Evolutionary conservation across 192 early-diverging fungal species (phyloP), one percentile per base, ranked within the genome.

Genomic region (Coemansia sp.): DNA sequence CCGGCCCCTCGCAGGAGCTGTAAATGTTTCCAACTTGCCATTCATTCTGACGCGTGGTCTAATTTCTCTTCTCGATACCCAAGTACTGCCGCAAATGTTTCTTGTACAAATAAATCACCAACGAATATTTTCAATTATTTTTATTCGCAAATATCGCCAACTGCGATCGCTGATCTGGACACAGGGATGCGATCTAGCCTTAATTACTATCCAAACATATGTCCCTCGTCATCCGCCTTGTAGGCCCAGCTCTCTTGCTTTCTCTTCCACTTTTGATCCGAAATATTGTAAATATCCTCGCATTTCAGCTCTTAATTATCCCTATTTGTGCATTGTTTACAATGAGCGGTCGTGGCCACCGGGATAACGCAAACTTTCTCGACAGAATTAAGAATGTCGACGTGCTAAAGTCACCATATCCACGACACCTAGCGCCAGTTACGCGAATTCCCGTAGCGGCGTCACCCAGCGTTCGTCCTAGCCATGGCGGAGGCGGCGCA

Each of bases 11-110:
- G 24, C 88, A 86, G 82, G 88, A 89, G 78, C 69, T 88, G 58
- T 89, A 86, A 53, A 47, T 53, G 11, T 87, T 89, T 93, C 32
- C 73, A 92, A 64, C 86, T 87, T 76, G 90, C 89, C 85, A 93
- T 92, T 70, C 89, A 93, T 83, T 62, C 56, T 42, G 47, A 39
- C 57, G 70, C 63, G 70, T 61, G 65, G 70, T 72, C 56, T 57
- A 65, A 74, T 74, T 68, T 65, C 60, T 56, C 24, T 11, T 22
- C 4, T 47, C 25, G 36, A 59, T 60, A 49, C 38, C 37, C 22
- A 24, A 14, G 40, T 38, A 35, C n/a, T 40, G 58, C 57, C n/a
- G 58, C 58, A 29, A 68, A 54, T 39, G 36, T 37, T 59, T 47
- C 67, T 22, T 77, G 74, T 77, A 77, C 54, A 77, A 49, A 77